phyloP scores from a whole-genome alignment of 73 alveolate genomes.

The Paraurostyla sp. region DNA sequence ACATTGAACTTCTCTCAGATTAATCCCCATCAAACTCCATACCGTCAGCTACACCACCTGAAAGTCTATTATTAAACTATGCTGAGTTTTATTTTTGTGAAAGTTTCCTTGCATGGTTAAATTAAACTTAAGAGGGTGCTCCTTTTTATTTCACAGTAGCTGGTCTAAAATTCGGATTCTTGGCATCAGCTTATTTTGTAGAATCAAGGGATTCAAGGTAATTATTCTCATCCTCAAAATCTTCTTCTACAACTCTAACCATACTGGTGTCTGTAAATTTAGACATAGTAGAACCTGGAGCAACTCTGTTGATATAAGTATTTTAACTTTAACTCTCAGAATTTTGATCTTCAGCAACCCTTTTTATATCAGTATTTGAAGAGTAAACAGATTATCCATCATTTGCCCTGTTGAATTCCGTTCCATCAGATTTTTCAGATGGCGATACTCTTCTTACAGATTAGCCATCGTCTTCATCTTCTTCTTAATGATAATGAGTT shows the following conservation, averaged over 20 bases:
- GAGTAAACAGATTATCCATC: slow-evolving; percentile 4
- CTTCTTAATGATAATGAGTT: background rate
- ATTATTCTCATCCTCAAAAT: background rate
- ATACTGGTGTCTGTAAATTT: slow-evolving; percentile 13
- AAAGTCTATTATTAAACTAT: background rate
- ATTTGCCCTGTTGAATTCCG: background rate
- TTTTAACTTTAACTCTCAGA: background rate
- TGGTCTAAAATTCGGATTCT: no score
- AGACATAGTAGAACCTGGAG: background rate
- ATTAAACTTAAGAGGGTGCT: no score
- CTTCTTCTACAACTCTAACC: slow-evolving; percentile 42
- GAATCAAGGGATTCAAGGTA: background rate
- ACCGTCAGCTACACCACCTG: background rate
- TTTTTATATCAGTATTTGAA: background rate
- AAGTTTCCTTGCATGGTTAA: slow-evolving; percentile 8
- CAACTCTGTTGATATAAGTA: background rate
- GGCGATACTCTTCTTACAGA: slow-evolving; percentile 5
- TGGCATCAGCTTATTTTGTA: no score
- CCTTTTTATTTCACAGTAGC: no score
- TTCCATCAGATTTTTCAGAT: background rate
- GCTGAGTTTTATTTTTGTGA: background rate
- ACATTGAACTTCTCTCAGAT: background rate
- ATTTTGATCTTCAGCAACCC: background rate
- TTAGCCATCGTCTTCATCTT: background rate
- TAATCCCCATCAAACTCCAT: background rate